Base-by-base conservation (phyloP, 352 stramenopile species). In the Phytopythium vexans region DNA sequence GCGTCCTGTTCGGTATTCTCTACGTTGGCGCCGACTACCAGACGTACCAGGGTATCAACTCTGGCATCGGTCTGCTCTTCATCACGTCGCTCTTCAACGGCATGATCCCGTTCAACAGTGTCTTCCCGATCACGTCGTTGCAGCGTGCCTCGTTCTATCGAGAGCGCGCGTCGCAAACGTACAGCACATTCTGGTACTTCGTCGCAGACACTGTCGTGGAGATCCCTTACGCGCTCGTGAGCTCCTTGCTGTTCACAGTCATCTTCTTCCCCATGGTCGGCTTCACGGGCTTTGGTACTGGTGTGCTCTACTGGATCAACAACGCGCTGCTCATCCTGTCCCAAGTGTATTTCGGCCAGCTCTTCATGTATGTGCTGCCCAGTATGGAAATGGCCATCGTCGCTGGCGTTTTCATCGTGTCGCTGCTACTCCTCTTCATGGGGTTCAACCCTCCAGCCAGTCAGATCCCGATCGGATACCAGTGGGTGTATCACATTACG, bases 111-210 rank as follows among this genome's bases (percentile, higher is more conserved):
- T 70, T 92, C 35, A 68, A 88, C 43, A 79, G 61, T 2, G 72
- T 82, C 3, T 44, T 96, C 8, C 72, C 84, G n/a, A 59, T 94
- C 6, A 80, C 92, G 42, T 68, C 82, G 55, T 70, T 78, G 41
- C 82, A 96, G 57, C 72, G 90, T 10, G 84, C 83, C 32, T 78
- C 87, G 55, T 97, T 86, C 52, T 71, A 71, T 44, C 63, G 63
- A 16, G 63, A 71, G 40, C 73, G 81, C 47, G 58, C 76, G 32
- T 73, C 80, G 12, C 50, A 82, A 42, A 93, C 90, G 60, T 97
- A 97, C 53, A 62, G 74, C 39, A 47, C 71, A 21, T 52, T 56
- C 12, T 66, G 76, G 35, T 84, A 95, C 49, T 62, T 60, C 16
- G 15, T 89, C 27, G 32, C 27, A 4, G 36, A 15, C 21, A 48